Conservation (phyloP, 441 rosid genomes). For the Corymbia calophylla region DNA sequence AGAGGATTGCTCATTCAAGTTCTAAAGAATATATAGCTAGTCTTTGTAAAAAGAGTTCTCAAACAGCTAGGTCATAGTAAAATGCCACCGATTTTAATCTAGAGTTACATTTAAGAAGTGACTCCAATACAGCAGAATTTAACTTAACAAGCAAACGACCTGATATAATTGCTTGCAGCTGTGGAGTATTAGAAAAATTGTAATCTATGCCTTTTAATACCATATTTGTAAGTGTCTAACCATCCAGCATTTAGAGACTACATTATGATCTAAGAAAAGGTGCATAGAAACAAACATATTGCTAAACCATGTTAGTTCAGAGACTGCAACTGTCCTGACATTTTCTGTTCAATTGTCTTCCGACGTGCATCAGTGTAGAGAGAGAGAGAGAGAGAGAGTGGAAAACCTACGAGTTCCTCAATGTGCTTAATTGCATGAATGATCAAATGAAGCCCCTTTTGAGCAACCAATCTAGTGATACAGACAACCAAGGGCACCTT, state of each 20-base stretch:
- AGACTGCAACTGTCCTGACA: not conserved
- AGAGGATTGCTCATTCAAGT: not conserved
- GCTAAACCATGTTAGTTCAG: not conserved
- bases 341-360: not conserved
- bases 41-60: not conserved
- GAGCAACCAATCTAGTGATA: constrained; percentile 48
- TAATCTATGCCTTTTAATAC: not conserved
- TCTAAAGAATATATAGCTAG: not conserved
- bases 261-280: not conserved
- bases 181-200: not conserved
- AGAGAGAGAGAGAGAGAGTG: not conserved
- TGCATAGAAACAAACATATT: not conserved
- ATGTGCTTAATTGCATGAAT: constrained; percentile 35
- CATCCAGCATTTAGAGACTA: not conserved
- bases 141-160: not conserved
- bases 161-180: not conserved
- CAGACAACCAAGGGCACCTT: constrained; percentile 43
- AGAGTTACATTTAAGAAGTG: not conserved
- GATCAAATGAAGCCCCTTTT: constrained; percentile 61
- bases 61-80: not conserved
- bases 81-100: not conserved
- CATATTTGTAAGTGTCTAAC: not conserved
- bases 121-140: not conserved
- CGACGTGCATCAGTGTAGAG: not conserved
- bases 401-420: constrained; percentile 34